Percentiles rank a stretch among this genome's conserved stretches.
These are phyloP conservation scores for Earliella scabrosa DNA, from an alignment of 1,284 basidiomycete species.

Conservation along the genomic window DNA sequence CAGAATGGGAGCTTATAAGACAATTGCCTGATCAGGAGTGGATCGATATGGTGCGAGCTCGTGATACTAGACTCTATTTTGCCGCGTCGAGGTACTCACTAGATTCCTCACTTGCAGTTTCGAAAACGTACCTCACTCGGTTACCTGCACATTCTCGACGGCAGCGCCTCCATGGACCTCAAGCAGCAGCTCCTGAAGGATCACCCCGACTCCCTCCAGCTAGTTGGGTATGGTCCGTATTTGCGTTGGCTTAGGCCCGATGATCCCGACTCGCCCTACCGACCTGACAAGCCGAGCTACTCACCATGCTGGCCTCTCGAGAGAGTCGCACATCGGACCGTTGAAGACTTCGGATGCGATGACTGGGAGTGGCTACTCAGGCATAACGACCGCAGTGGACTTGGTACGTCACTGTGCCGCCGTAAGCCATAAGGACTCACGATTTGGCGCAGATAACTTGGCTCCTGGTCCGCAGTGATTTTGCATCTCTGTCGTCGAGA, in stretches of 20 bases:
- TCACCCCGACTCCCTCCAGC: constrained; percentile 9
- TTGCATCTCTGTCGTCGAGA: too few relatives aligned
- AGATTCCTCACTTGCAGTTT: neutral
- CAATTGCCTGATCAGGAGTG: neutral
- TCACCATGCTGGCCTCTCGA: constrained; percentile 4
- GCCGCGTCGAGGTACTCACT: neutral
- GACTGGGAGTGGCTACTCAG: constrained; percentile 19
- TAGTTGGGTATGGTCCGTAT: constrained; percentile 9
- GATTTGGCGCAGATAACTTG: too few relatives aligned
- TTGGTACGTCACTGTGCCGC: too few relatives aligned
- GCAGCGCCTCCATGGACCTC: neutral
- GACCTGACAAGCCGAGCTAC: neutral
- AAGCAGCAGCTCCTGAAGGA: constrained; percentile 14
- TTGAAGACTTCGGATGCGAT: constrained; percentile 11
- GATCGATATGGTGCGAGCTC: constrained; percentile 3
- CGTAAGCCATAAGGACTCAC: too few relatives aligned
- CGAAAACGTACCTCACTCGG: neutral
- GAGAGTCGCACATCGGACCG: constrained; percentile 3
- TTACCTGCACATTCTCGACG: constrained; percentile 14
- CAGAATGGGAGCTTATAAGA: neutral
- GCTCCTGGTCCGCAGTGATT: too few relatives aligned
- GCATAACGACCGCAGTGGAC: neutral
- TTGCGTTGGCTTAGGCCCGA: constrained; percentile 12
- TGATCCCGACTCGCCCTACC: neutral
- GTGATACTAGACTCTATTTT: too few relatives aligned